Conservation (phyloP, 441 rosid genomes). For the Croton laevigatus region DNA sequence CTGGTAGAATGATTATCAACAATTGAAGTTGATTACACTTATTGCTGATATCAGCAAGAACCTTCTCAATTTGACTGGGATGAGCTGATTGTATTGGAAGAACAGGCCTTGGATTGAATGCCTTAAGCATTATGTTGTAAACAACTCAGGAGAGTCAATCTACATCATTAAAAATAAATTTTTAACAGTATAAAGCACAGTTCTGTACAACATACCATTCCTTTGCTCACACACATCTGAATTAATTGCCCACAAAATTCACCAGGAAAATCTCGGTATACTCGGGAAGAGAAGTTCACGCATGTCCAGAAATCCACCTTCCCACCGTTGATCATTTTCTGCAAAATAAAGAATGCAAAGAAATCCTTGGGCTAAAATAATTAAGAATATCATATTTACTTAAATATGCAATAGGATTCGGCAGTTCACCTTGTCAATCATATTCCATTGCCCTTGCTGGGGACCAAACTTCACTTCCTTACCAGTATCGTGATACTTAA, state of each 20-base stretch:
- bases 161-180: neutral
- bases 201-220: conserved; percentile 47
- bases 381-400: neutral
- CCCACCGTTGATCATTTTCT: conserved; percentile 83
- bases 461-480: conserved; percentile 45
- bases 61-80: conserved; percentile 41
- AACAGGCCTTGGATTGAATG: conserved; percentile 34
- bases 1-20: conserved; percentile 66
- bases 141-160: neutral
- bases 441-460: conserved; percentile 64
- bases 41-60: conserved; percentile 37
- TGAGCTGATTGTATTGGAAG: conserved; percentile 30
- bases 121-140: conserved; percentile 24
- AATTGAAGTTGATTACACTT: conserved; percentile 39
- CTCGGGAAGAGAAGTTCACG: conserved; percentile 42
- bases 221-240: conserved; percentile 59
- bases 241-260: conserved; percentile 44
- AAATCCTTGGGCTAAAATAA: neutral
- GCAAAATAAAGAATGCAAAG: conserved; percentile 10
- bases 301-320: conserved; percentile 63
- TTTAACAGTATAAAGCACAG: neutral
- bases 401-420: neutral
- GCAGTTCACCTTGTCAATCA: conserved; percentile 60
- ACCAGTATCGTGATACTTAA: conserved; percentile 63
- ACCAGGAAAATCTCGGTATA: conserved; percentile 14